Base-by-base conservation (phyloP, 2,329 filamentous ascomycete genomes). In the Scytalidium sp. region DNA sequence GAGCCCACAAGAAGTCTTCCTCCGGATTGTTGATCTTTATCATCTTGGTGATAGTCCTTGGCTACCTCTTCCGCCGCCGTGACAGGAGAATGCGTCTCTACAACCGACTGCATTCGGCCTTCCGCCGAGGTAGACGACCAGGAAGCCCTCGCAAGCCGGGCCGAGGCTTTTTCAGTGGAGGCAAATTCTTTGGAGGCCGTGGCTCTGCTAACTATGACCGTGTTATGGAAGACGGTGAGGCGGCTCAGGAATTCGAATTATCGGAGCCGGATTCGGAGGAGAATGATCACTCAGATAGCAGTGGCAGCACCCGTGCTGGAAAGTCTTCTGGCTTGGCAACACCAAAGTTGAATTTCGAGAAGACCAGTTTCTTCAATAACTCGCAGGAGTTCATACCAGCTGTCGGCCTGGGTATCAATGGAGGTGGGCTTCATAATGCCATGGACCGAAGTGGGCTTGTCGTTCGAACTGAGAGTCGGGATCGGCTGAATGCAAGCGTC, bases 391-490 rank as follows among this genome's bases (percentile, higher is more conserved):
- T n/a, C n/a, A n/a, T n/a, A 36, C 32, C 32, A n/a, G 41, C 51
- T 19, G 47, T 61, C 17, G 60, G 60, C 5, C 19, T 64, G 40
- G 60, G 63, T 15, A 48, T 61, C 41, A 59, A 50, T 29, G 50
- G 58, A 45, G 49, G 52, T 6, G 43, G 46, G 13, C 32, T 55
- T n/a, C 55, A 53, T 19, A 62, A 61, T 47, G 75, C 75, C 4
- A 75, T 85, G 62, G 81, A 85, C 57, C 72, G 90, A 36, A 84
- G 81, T 43, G 92, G 92, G 1, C 67, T 97, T 55, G 84, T 89
- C 47, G 81, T 90, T 2, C 76, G 93, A 57, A 95, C 89, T 0
- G 93, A 97, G 64, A 96, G 90, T 64, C 78, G 90, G 47, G 94
- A 97, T 64, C 78, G 89, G 50, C 69, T 97, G 32, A 75, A 79